Conservation (phyloP, 768 basidiomycete species). For the Kwoniella sp. region DNA sequence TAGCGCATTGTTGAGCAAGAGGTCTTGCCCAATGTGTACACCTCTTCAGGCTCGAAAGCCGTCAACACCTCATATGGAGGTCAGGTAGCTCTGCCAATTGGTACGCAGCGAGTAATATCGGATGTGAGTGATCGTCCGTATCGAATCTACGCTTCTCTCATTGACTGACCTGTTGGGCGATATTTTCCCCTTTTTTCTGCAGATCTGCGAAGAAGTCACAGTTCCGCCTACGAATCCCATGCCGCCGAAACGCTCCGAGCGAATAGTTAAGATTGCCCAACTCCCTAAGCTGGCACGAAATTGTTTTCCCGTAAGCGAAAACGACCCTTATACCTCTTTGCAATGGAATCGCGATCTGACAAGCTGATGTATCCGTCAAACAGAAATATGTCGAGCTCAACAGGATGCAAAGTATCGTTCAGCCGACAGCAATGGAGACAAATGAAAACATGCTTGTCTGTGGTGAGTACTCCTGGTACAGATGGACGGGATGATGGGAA, state of each 20-base stretch:
- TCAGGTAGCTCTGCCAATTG: conserved; percentile 79
- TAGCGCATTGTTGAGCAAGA: conserved; percentile 58
- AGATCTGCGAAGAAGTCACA: conserved; percentile 87
- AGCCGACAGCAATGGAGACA: conserved; percentile 85
- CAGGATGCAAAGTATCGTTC: conserved; percentile 92
- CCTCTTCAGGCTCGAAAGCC: conserved; percentile 65
- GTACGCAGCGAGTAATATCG: conserved; percentile 68
- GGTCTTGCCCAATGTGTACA: conserved; percentile 79
- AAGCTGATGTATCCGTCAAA: conserved; percentile 6
- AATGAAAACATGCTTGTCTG: conserved; percentile 97
- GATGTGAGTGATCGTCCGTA: conserved; percentile 63
- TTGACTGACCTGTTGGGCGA: no score
- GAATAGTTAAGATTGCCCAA: conserved; percentile 69
- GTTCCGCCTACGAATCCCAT: conserved; percentile 81
- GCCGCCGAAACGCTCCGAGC: conserved; percentile 72
- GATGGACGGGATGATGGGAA: neutral
- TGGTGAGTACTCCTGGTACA: conserved; percentile 60
- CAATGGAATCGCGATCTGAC: neutral
- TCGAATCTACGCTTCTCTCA: no score
- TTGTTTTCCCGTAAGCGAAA: conserved; percentile 73
- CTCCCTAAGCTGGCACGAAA: conserved; percentile 76
- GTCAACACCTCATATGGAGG: conserved; percentile 73
- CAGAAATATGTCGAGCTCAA: conserved; percentile 87
- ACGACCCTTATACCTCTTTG: neutral
- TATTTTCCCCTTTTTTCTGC: no score